These are phyloP conservation scores for Penicillium robsamsonii DNA, from an alignment of 495 filamentous ascomycete genomes.

Conservation along the genomic window DNA sequence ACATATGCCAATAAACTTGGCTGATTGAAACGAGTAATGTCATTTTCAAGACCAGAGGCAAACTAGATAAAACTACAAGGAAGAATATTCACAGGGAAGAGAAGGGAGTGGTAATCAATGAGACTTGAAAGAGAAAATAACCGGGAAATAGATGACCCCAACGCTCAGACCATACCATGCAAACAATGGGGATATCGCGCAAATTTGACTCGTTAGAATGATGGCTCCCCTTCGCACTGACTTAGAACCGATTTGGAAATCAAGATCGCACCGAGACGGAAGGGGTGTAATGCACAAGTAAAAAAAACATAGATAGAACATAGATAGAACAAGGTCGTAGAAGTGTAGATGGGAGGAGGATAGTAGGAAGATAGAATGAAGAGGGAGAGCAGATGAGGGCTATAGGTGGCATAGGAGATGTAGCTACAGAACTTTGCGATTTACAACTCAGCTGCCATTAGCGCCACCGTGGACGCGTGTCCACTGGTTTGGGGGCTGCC, in stretches of 20 bases:
- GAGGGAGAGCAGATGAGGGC: constrained; percentile 3
- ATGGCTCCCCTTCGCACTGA: constrained; percentile 1
- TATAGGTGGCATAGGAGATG: background rate
- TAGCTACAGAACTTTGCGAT: background rate
- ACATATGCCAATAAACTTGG: background rate
- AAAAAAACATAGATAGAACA: constrained; percentile 6
- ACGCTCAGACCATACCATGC: constrained; percentile 34
- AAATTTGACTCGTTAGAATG: constrained; percentile 26
- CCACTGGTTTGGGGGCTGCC: constrained; percentile 30
- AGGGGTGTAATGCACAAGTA: constrained; percentile 17
- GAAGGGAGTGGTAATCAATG: constrained; percentile 9
- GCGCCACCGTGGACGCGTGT: constrained; percentile 42
- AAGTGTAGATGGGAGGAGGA: constrained; percentile 6
- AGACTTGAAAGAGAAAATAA: constrained; percentile 7
- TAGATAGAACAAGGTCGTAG: constrained; percentile 5
- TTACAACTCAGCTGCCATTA: background rate
- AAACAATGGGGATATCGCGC: constrained; percentile 36
- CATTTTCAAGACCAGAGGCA: background rate
- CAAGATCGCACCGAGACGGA: constrained; percentile 16
- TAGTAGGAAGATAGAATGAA: constrained; percentile 7
- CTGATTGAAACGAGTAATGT: background rate
- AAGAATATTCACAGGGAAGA: constrained; percentile 24
- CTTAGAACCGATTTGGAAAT: background rate
- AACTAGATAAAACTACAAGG: constrained; percentile 22
- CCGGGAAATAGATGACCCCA: constrained; percentile 15